phyloP scores from a whole-genome alignment of 345 rosid genomes.

The Kernera saxatilis region DNA sequence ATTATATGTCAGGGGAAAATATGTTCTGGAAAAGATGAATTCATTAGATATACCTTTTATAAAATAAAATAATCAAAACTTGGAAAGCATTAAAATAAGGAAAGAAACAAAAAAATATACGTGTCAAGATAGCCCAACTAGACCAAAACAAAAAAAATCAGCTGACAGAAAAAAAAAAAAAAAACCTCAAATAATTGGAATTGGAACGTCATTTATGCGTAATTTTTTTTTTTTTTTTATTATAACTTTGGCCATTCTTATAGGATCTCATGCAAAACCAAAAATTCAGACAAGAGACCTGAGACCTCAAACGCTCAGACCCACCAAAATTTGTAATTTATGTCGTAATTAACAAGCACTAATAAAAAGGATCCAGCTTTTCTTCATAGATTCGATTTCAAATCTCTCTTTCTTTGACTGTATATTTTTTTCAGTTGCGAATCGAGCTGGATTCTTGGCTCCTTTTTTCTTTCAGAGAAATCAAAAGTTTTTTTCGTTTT shows the following conservation, averaged over 20 bases:
- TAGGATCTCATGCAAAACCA: background rate
- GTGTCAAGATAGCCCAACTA: too few species aligned
- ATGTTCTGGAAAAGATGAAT: too few species aligned
- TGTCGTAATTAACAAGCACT: slow-evolving; percentile 3
- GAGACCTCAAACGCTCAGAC: slow-evolving; percentile 9
- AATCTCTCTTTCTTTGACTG: slow-evolving; percentile 10
- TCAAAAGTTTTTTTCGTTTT: background rate
- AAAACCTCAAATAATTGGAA: background rate
- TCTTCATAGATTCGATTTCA: slow-evolving; percentile 16
- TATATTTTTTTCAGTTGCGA: background rate
- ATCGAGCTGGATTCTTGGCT: slow-evolving; percentile 20
- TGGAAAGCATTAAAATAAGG: too few species aligned
- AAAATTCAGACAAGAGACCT: slow-evolving; percentile 1
- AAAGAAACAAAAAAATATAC: too few species aligned
- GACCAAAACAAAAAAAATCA: too few species aligned
- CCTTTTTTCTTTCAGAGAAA: background rate
- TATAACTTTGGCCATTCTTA: background rate
- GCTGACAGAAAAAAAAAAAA: too few species aligned
- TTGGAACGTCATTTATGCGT: too few species aligned
- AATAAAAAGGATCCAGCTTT: slow-evolving; percentile 2
- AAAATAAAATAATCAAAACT: too few species aligned
- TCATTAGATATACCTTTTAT: too few species aligned
- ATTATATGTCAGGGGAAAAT: too few species aligned
- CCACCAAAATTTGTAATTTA: background rate
- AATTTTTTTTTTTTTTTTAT: background rate